phyloP scores from a whole-genome alignment of 495 filamentous ascomycete genomes.

The Immersiella caudata region DNA sequence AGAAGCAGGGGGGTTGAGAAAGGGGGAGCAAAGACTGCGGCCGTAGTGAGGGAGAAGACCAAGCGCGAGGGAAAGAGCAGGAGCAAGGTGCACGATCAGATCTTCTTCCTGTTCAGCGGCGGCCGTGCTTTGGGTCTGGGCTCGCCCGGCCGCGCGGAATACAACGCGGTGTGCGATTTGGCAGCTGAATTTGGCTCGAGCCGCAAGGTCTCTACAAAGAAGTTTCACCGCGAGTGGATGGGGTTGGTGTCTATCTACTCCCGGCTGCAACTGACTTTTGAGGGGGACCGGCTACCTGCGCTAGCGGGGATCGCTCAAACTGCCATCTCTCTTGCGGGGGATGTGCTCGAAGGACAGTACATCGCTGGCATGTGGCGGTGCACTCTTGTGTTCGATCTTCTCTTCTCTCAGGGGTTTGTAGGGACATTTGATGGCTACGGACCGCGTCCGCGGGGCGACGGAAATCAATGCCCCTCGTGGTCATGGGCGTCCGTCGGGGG shows the following conservation, averaged over 20 bases:
- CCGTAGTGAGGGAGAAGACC: background rate
- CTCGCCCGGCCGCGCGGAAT: background rate
- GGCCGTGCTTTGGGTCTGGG: background rate
- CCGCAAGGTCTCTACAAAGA: background rate
- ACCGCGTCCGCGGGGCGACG: background rate
- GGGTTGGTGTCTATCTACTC: background rate
- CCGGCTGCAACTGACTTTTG: background rate
- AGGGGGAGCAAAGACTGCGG: background rate
- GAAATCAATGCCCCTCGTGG: slow-evolving; percentile 1
- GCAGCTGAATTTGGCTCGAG: background rate
- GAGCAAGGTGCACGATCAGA: background rate
- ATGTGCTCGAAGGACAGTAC: background rate
- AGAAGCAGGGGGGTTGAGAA: background rate
- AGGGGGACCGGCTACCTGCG: background rate
- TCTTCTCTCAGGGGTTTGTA: background rate
- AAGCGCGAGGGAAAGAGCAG: background rate
- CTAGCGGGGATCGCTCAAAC: background rate
- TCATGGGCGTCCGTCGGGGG: background rate
- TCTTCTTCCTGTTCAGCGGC: background rate
- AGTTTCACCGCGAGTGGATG: background rate
- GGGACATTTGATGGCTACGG: background rate
- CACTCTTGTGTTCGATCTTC: background rate
- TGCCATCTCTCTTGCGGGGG: background rate
- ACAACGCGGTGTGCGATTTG: background rate
- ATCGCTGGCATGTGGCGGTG: background rate